phyloP scores from a whole-genome alignment of 139 green algal species.

The Asterochloris sp. region DNA sequence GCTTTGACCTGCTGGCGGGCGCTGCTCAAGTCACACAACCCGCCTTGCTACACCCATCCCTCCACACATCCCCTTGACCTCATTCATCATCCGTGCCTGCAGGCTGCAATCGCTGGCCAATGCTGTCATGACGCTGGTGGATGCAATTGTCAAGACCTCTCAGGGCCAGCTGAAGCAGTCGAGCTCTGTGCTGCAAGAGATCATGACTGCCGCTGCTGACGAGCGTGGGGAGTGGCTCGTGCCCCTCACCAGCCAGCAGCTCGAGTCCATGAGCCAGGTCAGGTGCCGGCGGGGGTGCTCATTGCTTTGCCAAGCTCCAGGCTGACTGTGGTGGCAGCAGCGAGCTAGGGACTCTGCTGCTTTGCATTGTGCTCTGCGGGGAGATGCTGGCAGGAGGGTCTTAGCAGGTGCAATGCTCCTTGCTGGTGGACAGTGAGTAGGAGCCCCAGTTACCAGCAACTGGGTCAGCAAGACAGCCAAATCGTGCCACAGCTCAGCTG shows the following conservation, averaged over 20 bases:
- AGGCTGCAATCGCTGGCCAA: conserved; percentile 6
- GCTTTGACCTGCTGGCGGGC: too few species aligned
- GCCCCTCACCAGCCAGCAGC: conserved; percentile 61
- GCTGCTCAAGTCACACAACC: background rate
- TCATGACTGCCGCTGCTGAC: conserved; percentile 77
- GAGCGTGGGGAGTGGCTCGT: conserved; percentile 84
- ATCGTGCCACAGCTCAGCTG: too few species aligned
- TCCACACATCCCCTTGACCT: too few species aligned
- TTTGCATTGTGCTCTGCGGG: background rate
- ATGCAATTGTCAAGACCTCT: conserved; percentile 70
- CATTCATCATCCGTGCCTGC: too few species aligned
- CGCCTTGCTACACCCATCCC: background rate
- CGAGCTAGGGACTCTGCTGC: background rate
- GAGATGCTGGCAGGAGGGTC: too few species aligned
- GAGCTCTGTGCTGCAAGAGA: conserved; percentile 59
- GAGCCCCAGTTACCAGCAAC: too few species aligned
- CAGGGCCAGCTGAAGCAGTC: conserved; percentile 71
- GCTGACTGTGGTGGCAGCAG: background rate
- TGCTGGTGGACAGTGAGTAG: too few species aligned
- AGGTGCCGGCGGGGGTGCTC: background rate
- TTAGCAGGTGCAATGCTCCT: too few species aligned
- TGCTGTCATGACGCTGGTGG: conserved; percentile 80
- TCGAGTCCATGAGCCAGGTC: conserved; percentile 41
- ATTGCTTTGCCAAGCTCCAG: background rate
- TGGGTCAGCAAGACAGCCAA: too few species aligned